These are phyloP conservation scores for Kewa caespitosa DNA, from an alignment of 179 eudicot species.

Conservation along the genomic window DNA sequence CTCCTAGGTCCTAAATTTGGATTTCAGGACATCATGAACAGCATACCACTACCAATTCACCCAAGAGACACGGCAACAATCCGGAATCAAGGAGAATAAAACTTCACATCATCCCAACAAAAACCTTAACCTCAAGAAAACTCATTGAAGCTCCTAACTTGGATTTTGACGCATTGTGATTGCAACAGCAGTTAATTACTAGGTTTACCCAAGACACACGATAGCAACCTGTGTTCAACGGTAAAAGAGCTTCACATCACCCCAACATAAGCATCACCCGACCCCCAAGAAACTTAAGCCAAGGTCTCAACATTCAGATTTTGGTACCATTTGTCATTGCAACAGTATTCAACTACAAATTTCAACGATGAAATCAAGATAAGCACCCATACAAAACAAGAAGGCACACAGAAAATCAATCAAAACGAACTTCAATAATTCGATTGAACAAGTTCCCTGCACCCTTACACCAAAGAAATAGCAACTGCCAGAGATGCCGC, in stretches of 20 bases:
- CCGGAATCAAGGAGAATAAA: too few relatives aligned
- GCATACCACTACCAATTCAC: too few relatives aligned
- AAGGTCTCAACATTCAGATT: not conserved
- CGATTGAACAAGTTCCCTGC: not conserved
- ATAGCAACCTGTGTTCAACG: not conserved
- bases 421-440: too few relatives aligned
- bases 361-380: too few relatives aligned
- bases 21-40: not conserved
- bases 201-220: not conserved
- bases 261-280: too few relatives aligned
- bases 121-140: not conserved
- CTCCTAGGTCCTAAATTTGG: too few relatives aligned
- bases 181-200: not conserved
- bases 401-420: not conserved
- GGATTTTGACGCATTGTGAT: not conserved
- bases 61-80: too few relatives aligned
- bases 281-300: too few relatives aligned
- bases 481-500: slow-evolving; percentile 77
- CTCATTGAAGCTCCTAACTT: not conserved
- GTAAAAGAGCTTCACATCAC: not conserved
- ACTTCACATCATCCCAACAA: not conserved
- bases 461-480: too few relatives aligned
- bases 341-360: too few relatives aligned
- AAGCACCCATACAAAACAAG: not conserved
- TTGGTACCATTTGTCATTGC: not conserved